phyloP scores from a whole-genome alignment of 2,329 filamentous ascomycete species.

The Phaeosphaeria sp. region DNA sequence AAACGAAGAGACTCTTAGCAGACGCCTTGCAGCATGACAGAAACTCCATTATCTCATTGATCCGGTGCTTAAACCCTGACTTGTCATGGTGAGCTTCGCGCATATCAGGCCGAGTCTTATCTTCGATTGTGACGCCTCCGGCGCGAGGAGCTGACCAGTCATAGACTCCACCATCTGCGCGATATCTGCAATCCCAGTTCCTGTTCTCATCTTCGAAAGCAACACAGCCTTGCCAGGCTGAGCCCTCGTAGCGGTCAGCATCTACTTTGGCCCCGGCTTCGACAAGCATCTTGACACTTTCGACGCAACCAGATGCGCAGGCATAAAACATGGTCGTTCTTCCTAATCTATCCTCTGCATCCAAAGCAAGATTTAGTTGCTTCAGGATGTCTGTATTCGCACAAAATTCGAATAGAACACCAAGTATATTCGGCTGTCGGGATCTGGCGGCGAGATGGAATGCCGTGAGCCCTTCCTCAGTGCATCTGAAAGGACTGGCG shows the following conservation, averaged over 20 bases:
- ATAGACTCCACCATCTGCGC: background rate
- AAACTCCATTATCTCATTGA: background rate
- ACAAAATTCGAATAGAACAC: slow-evolving; percentile 23
- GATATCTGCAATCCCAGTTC: background rate
- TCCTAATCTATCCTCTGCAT: slow-evolving; percentile 8
- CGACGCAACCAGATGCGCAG: slow-evolving; percentile 13
- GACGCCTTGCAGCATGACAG: background rate
- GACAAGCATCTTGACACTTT: slow-evolving; percentile 11
- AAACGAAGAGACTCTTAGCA: background rate
- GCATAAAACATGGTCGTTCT: slow-evolving; percentile 21
- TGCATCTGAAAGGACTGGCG: slow-evolving; percentile 42
- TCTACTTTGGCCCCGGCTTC: slow-evolving; percentile 15
- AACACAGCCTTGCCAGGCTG: background rate
- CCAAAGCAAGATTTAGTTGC: background rate
- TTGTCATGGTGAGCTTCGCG: background rate
- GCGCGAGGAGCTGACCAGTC: background rate
- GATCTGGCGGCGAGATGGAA: slow-evolving; percentile 51
- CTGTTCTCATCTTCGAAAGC: background rate
- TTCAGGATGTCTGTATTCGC: background rate
- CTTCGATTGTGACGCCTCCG: background rate
- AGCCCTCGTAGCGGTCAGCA: background rate
- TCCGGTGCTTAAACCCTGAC: background rate
- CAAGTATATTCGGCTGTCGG: slow-evolving; percentile 45
- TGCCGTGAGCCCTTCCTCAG: slow-evolving; percentile 45
- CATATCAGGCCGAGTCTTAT: background rate